Conservation (phyloP, 2,329 filamentous ascomycete species). For the Fusarium sp. region DNA sequence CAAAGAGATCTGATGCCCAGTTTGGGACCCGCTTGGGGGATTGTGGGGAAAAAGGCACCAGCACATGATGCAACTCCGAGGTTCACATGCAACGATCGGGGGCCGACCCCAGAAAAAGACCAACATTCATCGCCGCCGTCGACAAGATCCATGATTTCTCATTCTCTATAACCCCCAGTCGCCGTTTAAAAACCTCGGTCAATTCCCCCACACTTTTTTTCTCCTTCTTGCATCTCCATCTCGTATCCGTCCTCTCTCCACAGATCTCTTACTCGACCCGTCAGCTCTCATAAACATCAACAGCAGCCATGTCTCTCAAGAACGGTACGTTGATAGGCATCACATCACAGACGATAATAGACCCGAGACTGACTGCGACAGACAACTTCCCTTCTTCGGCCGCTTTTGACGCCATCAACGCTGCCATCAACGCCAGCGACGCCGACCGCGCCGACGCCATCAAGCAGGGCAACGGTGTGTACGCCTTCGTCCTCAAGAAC, state of each 20-base stretch:
- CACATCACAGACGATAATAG: neutral
- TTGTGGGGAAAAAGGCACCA: conserved; percentile 24
- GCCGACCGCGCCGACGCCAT: conserved; percentile 87
- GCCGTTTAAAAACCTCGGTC: conserved; percentile 37
- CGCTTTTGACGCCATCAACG: conserved; percentile 90
- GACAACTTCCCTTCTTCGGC: conserved; percentile 89
- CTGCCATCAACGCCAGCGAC: conserved; percentile 74
- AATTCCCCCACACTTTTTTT: conserved; percentile 33
- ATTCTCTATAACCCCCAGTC: conserved; percentile 2
- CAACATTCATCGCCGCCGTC: neutral
- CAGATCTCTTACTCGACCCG: neutral
- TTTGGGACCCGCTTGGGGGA: neutral
- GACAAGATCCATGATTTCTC: conserved; percentile 11
- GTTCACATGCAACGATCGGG: conserved; percentile 46
- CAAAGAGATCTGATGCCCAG: neutral
- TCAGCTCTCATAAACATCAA: conserved; percentile 42
- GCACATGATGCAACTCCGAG: conserved; percentile 47
- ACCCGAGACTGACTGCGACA: conserved; percentile 47
- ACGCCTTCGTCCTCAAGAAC: conserved; percentile 95
- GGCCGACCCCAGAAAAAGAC: conserved; percentile 15
- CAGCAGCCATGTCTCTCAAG: conserved; percentile 75
- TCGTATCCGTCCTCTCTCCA: neutral
- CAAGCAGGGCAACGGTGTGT: conserved; percentile 88
- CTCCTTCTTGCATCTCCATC: neutral
- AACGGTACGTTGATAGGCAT: conserved; percentile 65